Evolutionary conservation across 306 rosid species (phyloP).

Genomic region (Coriaria nepalensis): DNA sequence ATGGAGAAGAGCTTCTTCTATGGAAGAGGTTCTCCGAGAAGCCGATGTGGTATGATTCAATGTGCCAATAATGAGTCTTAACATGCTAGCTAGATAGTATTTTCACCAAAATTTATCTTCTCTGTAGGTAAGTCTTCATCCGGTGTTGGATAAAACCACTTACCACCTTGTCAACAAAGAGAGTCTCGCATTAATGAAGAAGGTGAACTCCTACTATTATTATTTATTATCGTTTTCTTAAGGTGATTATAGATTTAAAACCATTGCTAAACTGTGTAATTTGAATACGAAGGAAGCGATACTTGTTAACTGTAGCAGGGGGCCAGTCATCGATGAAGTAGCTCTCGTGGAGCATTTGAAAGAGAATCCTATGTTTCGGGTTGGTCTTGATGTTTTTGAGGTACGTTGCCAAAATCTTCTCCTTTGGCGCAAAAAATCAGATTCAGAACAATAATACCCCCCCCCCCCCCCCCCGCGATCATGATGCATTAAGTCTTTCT

Average conservation of each 20-base stretch:
- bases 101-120: constrained; percentile 1
- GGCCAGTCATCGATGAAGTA: constrained; percentile 88
- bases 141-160: constrained; percentile 84
- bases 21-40: constrained; percentile 93
- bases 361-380: constrained; percentile 88
- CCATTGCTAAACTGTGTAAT: not conserved
- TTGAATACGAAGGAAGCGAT: constrained; percentile 62
- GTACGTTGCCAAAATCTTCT: constrained; percentile 25
- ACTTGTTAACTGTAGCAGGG: constrained; percentile 90
- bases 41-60: constrained; percentile 61
- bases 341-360: constrained; percentile 87
- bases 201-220: constrained; percentile 32
- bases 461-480: too few relatives aligned
- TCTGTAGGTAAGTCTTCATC: constrained; percentile 92
- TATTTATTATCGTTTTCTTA: not conserved
- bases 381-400: constrained; percentile 95
- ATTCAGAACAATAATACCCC: not conserved
- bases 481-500: not conserved
- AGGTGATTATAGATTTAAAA: not conserved
- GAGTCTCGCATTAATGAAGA: constrained; percentile 73
- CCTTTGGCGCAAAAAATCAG: not conserved
- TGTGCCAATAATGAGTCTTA: too few relatives aligned
- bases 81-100: too few relatives aligned
- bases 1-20: constrained; percentile 85
- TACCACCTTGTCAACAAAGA: constrained; percentile 94